Evolutionary conservation across 2,329 filamentous ascomycete species (phyloP), one percentile per base, ranked within the genome.

Genomic region (Peltaster fructicola): DNA sequence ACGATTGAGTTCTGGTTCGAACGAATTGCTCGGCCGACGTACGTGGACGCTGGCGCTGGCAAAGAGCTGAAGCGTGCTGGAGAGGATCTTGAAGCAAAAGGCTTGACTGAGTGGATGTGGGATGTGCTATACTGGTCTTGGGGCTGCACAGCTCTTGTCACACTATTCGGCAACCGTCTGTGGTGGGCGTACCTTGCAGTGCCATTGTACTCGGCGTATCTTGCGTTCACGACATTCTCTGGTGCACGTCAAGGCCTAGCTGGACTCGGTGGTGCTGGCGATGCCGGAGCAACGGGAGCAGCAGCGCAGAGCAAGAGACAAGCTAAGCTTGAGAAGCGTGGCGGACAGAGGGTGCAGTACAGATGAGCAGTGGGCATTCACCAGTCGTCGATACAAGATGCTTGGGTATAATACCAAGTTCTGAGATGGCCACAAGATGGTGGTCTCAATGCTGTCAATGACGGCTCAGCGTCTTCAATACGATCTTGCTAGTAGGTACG

Each of bases 61-160:
- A 64, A 61, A 8, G 62, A 73, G n/a, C 60, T 95, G 33, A 72
- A 68, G 47, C 69, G 65, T 15, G 61, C 79, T 1, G 85, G 88
- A 20, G 84, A 95, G 48, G 88, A 98, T 50, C 67, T 98, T 25
- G 71, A 77, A 26, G 79, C 81, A 7, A 66, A 74, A 16, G 88
- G 88, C 4, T 56, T 98, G 58, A 95, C 85, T 7, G 88, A 93
- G 55, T 95, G 90, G 60, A 80, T 95, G 76, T 98, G 91, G 65
- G 88, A 98, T 54, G 68, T 92, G 24, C 60, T 92, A 26, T 95
- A 92, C 68, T 81, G 91, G 57, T 93, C 82, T 0, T 93, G 84
- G 73, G 72, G 68, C 7, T 77, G 73, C 26, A 58, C 80, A 19
- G 53, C 73, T 6, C 51, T 75, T n/a, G 82, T 74, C 8, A 64